Evolutionary conservation across 768 basidiomycete genomes (phyloP).

Genomic region (Calocera cornea): DNA sequence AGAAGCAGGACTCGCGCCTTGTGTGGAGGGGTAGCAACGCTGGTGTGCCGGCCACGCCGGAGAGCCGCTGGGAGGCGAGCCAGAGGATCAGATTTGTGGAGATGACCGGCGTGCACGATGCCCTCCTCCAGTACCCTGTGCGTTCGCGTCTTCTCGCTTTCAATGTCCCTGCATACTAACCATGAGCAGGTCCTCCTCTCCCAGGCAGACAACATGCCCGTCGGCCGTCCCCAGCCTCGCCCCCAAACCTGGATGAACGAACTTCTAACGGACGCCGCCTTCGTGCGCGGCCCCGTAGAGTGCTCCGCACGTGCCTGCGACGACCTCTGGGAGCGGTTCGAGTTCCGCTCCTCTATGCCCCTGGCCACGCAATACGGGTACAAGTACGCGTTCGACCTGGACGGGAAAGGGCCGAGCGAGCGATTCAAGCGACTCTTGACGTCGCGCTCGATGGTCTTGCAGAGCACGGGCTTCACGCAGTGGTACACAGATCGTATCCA

Average conservation of each 20-base stretch:
- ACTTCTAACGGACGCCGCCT: conserved; percentile 48
- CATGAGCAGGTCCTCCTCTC: not conserved
- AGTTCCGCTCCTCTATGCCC: conserved; percentile 35
- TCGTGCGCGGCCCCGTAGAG: conserved; percentile 33
- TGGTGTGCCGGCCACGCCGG: conserved; percentile 36
- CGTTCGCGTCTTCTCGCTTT: not conserved
- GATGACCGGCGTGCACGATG: conserved; percentile 29
- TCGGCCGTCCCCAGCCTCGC: not conserved
- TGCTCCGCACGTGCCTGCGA: conserved; percentile 36
- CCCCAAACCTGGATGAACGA: conserved; percentile 29
- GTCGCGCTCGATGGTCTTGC: conserved; percentile 50
- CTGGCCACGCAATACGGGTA: conserved; percentile 40
- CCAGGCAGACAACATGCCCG: not conserved
- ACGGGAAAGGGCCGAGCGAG: conserved; percentile 45
- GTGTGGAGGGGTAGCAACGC: conserved; percentile 68
- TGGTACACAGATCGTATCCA: conserved; percentile 48
- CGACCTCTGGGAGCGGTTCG: conserved; percentile 34
- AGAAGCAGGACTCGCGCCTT: conserved; percentile 46
- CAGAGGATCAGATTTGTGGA: conserved; percentile 40
- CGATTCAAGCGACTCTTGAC: conserved; percentile 53
- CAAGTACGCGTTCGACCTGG: conserved; percentile 34
- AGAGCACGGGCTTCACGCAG: conserved; percentile 59
- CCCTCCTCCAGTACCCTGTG: conserved; percentile 13
- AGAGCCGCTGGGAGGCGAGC: conserved; percentile 35
- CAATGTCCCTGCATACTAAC: not conserved